Evolutionary conservation across 495 filamentous ascomycete genomes (phyloP).

Genomic region (Rostrohypoxylon terebratum): DNA sequence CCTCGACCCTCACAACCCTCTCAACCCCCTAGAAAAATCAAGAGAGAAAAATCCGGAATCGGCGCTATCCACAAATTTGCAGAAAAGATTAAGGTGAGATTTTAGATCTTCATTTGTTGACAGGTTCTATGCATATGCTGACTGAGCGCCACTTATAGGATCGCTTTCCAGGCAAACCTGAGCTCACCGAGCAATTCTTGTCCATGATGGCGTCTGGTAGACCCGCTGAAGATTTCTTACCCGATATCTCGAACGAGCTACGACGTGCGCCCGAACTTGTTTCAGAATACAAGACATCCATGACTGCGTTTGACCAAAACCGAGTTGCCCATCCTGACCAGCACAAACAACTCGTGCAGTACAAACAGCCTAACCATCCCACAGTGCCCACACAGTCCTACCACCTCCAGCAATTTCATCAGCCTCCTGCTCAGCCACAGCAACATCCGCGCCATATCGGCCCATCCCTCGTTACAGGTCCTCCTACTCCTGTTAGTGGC

Average conservation of each 20-base stretch:
- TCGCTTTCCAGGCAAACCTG: slow-evolving; percentile 27
- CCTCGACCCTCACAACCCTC: not conserved
- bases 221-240: slow-evolving; percentile 4
- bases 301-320: slow-evolving; percentile 4
- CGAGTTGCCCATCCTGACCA: slow-evolving; percentile 1
- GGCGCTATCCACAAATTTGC: not conserved
- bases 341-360: no score
- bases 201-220: not conserved
- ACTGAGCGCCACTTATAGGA: slow-evolving; percentile 15
- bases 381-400: no score
- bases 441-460: not conserved
- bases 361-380: not conserved
- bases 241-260: slow-evolving; percentile 12
- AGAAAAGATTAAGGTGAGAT: not conserved
- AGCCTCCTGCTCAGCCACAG: not conserved
- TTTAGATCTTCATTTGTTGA: not conserved
- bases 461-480: not conserved
- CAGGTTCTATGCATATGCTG: not conserved
- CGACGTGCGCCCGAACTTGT: slow-evolving; percentile 20
- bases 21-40: not conserved
- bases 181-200: slow-evolving; percentile 17
- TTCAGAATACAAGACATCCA: slow-evolving; percentile 9
- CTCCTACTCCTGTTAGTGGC: not conserved
- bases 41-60: not conserved
- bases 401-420: not conserved